These are phyloP conservation scores for Malassezia arunalokei DNA, from an alignment of 1,284 basidiomycete species.

Conservation along the genomic window DNA sequence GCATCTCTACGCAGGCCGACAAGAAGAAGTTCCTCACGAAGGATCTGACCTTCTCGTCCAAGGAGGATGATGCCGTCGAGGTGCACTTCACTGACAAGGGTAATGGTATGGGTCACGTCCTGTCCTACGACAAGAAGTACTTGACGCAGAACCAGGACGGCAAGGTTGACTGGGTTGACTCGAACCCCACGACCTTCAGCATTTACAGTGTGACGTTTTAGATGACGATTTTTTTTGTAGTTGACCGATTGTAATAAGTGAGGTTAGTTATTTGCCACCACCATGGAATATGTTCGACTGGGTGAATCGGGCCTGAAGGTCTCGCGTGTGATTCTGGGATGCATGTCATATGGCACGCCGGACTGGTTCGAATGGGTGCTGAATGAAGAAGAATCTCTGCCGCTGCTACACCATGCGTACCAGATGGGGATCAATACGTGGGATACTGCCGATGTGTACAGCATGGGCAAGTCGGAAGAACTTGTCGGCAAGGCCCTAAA, in stretches of 20 bases:
- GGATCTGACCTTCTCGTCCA: neutral
- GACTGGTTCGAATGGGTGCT: conserved; percentile 53
- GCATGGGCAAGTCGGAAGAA: conserved; percentile 58
- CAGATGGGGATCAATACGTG: conserved; percentile 57
- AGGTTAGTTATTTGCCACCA: neutral
- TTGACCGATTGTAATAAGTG: neutral
- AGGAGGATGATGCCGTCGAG: conserved; percentile 1
- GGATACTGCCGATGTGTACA: conserved; percentile 59
- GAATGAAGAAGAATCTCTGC: conserved; percentile 50
- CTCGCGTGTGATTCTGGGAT: conserved; percentile 52
- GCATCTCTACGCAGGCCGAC: conserved; percentile 6
- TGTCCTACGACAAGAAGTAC: neutral
- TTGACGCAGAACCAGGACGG: conserved; percentile 4
- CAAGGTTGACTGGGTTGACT: neutral
- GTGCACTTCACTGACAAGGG: conserved; percentile 11
- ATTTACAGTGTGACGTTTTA: conserved; percentile 10
- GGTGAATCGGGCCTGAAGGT: conserved; percentile 13
- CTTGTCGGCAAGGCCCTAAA: conserved; percentile 67
- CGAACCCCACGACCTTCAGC: neutral
- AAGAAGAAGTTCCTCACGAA: conserved; percentile 3
- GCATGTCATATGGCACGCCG: conserved; percentile 50
- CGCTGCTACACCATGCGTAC: conserved; percentile 11
- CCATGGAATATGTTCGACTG: conserved; percentile 14
- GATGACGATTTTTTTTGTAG: neutral
- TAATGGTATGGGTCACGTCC: neutral